Conservation (phyloP, 2,329 filamentous ascomycete genomes). For the Neopestalotiopsis sp. region DNA sequence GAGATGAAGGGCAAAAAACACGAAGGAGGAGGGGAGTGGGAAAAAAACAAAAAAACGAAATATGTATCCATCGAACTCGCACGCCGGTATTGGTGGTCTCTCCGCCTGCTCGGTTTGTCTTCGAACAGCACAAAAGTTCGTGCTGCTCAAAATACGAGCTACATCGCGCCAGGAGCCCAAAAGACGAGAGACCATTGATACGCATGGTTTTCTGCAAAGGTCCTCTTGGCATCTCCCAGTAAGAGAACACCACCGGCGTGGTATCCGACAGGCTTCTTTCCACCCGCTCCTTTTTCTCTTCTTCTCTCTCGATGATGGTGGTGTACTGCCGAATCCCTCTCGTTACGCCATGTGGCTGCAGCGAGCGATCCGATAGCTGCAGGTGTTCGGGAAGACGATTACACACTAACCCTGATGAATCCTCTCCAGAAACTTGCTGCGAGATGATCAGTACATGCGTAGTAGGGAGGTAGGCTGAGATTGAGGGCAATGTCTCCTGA, state of each 20-base stretch:
- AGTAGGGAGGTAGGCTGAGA: not conserved
- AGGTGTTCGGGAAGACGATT: conserved; percentile 4
- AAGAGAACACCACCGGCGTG: not conserved
- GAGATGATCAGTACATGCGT: not conserved
- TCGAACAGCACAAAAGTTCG: not conserved
- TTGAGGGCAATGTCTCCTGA: not conserved
- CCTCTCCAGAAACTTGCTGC: not conserved
- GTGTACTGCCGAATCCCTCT: not conserved
- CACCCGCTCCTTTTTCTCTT: not conserved
- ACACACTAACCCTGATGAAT: conserved; percentile 13
- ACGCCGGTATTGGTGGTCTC: not conserved
- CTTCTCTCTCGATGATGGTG: not conserved
- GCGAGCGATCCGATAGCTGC: conserved; percentile 6
- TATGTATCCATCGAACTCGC: not conserved
- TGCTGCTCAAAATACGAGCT: not conserved
- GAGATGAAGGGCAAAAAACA: not conserved
- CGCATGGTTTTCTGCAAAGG: not conserved
- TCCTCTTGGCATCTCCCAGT: not conserved
- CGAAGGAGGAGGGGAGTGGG: not conserved
- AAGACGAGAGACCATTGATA: not conserved
- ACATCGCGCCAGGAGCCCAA: not conserved
- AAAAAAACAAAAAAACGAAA: not conserved
- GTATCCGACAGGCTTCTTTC: not conserved
- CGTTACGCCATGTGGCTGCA: conserved; percentile 2
- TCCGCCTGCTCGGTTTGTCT: not conserved